Conservation (phyloP, 1,284 basidiomycete species). For the Coniophora puteana region DNA sequence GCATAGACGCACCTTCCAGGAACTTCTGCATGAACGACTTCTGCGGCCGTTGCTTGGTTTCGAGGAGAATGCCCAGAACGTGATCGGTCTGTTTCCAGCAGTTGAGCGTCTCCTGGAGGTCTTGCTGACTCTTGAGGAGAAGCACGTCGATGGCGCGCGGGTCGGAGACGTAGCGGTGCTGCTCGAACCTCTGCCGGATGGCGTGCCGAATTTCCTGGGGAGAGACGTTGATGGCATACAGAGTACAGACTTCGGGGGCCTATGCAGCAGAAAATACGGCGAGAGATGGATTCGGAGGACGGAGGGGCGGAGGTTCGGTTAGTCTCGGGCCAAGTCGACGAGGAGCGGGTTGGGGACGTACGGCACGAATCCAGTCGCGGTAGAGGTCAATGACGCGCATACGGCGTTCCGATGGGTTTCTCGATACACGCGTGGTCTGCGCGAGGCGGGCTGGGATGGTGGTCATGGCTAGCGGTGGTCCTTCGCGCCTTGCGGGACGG, state of each 20-base stretch:
- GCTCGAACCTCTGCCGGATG: conserved; percentile 87
- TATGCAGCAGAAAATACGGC: conserved; percentile 29
- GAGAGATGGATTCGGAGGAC: background rate
- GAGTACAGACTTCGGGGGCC: conserved; percentile 86
- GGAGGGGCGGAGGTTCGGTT: conserved; percentile 10
- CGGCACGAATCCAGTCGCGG: conserved; percentile 89
- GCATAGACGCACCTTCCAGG: conserved; percentile 61
- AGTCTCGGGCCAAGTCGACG: background rate
- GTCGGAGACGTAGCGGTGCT: conserved; percentile 82
- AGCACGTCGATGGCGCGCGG: conserved; percentile 84
- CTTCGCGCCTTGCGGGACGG: too few species aligned
- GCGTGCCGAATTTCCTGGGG: conserved; percentile 80
- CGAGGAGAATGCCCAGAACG: conserved; percentile 62
- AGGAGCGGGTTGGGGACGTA: conserved; percentile 35
- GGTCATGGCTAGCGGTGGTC: conserved; percentile 54
- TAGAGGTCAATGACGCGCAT: conserved; percentile 78
- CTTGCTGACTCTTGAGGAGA: conserved; percentile 82
- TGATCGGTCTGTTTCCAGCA: conserved; percentile 88
- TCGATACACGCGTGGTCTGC: conserved; percentile 58
- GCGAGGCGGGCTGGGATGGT: conserved; percentile 93
- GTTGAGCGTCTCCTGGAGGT: conserved; percentile 95
- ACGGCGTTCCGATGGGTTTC: conserved; percentile 65
- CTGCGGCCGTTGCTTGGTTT: conserved; percentile 44
- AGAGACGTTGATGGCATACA: conserved; percentile 85
- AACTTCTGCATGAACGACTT: conserved; percentile 83